Evolutionary conservation across 2,329 filamentous ascomycete species (phyloP), one percentile per base, ranked within the genome.

Genomic region (Xylariaceae sp.): DNA sequence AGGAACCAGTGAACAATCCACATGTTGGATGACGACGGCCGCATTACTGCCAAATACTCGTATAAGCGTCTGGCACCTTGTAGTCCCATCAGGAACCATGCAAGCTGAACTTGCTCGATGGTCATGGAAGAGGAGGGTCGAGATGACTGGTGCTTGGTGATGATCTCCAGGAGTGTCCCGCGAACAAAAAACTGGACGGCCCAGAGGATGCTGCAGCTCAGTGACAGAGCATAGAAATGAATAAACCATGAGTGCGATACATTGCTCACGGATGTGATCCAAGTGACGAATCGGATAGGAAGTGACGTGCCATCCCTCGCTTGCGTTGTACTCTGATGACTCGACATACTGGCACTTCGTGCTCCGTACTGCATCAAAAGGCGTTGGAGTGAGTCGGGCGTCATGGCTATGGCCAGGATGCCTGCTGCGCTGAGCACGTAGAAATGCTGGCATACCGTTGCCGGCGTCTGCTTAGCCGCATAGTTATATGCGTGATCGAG

Each of bases 181-280:
- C 72, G 67, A 22, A 62, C 69, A 19, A 80, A 56, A 47, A 87
- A 78, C 66, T 91, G 85, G 57, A 70, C 68, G 0, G 76, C 80
- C 90, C 91, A 96, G 66, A 91, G 87, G 5, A 82, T 61, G 0
- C 89, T 91, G 51, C 81, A 83, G 2, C 73, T 64, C 5, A 90
- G 71, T 3, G 89, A 92, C 33, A 83, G 66, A 46, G 87, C 64
- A 67, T 99, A 97, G 71, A 96, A 97, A 60, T 94, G 87, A 39
- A 77, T 79, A 68, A 97, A 97, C 84, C 89, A 97, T 54, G 80
- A 80, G 70, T 97, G 94, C 18, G 92, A 90, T 33, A 96, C 86
- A 64, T 81, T 80, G 57, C 71, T 70, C 40, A 69, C 55, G 1
- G 71, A 68, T 4, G 72, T 70, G 50, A 72, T 39, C 45, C 59